Percentiles rank a stretch among this genome's conserved stretches.
Conservation (phyloP, 148 eudicot genomes). For the Arbutus unedo region DNA sequence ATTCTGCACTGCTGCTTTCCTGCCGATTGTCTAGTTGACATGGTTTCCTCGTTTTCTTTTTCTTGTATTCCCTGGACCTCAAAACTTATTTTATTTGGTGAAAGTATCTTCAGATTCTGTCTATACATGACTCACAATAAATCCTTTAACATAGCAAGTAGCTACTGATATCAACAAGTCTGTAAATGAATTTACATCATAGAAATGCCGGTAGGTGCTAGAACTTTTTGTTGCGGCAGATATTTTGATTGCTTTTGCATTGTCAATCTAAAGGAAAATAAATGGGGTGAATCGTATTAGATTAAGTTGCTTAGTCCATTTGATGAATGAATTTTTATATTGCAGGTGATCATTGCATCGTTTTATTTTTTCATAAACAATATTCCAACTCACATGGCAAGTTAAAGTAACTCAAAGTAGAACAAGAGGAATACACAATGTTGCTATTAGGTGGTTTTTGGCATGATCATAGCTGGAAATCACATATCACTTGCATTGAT, state of each 20-base stretch:
- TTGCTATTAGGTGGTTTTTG: not conserved
- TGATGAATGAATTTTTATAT: not conserved
- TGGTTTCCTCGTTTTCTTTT: not conserved
- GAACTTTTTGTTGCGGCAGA: not conserved
- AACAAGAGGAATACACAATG: not conserved
- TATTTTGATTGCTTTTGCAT: not conserved
- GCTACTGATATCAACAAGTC: not conserved
- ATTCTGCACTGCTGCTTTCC: not conserved
- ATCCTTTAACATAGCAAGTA: not conserved
- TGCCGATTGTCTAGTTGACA: not conserved
- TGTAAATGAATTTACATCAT: not conserved
- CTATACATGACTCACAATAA: not conserved
- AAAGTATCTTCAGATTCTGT: not conserved
- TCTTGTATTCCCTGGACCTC: not conserved
- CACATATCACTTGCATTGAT: not conserved
- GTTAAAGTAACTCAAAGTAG: not conserved
- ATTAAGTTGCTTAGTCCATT: not conserved
- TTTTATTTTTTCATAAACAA: not conserved
- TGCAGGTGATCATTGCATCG: not conserved
- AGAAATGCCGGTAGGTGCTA: not conserved
- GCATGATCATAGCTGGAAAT: conserved; percentile 7
- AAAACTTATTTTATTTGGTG: not conserved
- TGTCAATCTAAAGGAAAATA: not conserved
- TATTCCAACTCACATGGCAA: not conserved
- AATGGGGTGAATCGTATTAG: not conserved